A percentile compares a stretch with the other conserved stretches of the same genome.
Evolutionary conservation across 129 eudicot species (phyloP).

Genomic region (Calendula officinalis): DNA sequence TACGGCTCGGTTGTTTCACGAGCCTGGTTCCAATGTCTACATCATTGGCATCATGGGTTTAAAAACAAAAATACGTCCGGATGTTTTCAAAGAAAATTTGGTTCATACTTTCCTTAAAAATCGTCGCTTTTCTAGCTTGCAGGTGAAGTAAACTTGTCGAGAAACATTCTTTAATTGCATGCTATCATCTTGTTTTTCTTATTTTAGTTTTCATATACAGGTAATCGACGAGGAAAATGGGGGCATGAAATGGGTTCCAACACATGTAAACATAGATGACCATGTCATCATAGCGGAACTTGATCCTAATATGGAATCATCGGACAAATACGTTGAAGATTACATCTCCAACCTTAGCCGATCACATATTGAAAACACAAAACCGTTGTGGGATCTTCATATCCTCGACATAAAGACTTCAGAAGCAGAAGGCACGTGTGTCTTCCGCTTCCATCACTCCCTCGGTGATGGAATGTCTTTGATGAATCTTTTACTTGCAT

Average conservation of each 20-base stretch:
- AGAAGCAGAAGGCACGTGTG: conserved; percentile 26
- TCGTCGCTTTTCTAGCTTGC: conserved; percentile 36
- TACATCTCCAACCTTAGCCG: conserved; percentile 38
- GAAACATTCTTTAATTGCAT: conserved; percentile 3
- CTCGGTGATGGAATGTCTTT: conserved; percentile 47
- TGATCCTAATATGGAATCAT: conserved; percentile 29
- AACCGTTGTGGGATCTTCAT: conserved; percentile 48
- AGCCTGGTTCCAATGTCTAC: conserved; percentile 34
- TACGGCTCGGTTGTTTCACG: conserved; percentile 34
- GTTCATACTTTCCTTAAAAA: conserved; percentile 26
- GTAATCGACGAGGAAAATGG: conserved; percentile 25
- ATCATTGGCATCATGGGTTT: conserved; percentile 25
- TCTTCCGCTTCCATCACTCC: conserved; percentile 48
- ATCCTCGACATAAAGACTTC: conserved; percentile 29
- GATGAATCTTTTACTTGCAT: conserved; percentile 32
- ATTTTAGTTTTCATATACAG: neutral
- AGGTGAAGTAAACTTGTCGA: conserved; percentile 17
- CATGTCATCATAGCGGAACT: conserved; percentile 25
- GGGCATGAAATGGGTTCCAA: conserved; percentile 35
- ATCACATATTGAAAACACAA: conserved; percentile 27
- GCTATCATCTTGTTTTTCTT: neutral
- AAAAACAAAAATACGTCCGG: conserved; percentile 22
- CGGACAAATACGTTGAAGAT: conserved; percentile 34
- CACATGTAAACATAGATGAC: conserved; percentile 38
- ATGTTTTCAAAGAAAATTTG: conserved; percentile 30